phyloP scores from a whole-genome alignment of 805 yeast genomes.

The Ogataea methanolica region DNA sequence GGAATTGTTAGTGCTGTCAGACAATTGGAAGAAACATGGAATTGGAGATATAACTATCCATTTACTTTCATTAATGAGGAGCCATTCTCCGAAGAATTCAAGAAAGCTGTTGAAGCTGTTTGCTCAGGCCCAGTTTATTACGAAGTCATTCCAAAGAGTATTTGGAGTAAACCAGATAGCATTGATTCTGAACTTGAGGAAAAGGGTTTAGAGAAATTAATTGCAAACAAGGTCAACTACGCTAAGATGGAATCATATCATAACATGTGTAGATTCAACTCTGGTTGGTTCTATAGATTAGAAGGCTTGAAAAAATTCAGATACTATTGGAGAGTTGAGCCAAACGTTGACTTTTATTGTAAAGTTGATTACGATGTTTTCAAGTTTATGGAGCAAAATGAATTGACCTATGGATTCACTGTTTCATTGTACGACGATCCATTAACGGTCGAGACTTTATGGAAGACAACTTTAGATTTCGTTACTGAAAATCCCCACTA shows the following conservation, averaged over 20 bases:
- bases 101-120: slow-evolving; percentile 34
- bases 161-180: slow-evolving; percentile 57
- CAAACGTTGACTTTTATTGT: slow-evolving; percentile 68
- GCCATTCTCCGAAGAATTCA: slow-evolving; percentile 58
- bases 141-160: slow-evolving; percentile 33
- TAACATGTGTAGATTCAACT: slow-evolving; percentile 87
- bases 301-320: slow-evolving; percentile 62
- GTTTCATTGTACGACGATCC: slow-evolving; percentile 64
- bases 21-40: slow-evolving; percentile 59
- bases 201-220: slow-evolving; percentile 19
- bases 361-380: slow-evolving; percentile 77
- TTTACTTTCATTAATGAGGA: slow-evolving; percentile 71
- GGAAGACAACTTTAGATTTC: slow-evolving; percentile 69
- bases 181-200: slow-evolving; percentile 39
- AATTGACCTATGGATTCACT: slow-evolving; percentile 72
- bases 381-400: slow-evolving; percentile 72
- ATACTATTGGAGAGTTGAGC: slow-evolving; percentile 94
- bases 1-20: slow-evolving; percentile 48
- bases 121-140: slow-evolving; percentile 26
- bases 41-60: slow-evolving; percentile 64
- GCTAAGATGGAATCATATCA: slow-evolving; percentile 75
- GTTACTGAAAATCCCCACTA: slow-evolving; percentile 53
- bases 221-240: slow-evolving; percentile 54
- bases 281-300: slow-evolving; percentile 80
- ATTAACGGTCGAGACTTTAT: slow-evolving; percentile 65